These are phyloP conservation scores for Lasiosphaeria miniovina DNA, from an alignment of 495 filamentous ascomycete species.

Conservation along the genomic window DNA sequence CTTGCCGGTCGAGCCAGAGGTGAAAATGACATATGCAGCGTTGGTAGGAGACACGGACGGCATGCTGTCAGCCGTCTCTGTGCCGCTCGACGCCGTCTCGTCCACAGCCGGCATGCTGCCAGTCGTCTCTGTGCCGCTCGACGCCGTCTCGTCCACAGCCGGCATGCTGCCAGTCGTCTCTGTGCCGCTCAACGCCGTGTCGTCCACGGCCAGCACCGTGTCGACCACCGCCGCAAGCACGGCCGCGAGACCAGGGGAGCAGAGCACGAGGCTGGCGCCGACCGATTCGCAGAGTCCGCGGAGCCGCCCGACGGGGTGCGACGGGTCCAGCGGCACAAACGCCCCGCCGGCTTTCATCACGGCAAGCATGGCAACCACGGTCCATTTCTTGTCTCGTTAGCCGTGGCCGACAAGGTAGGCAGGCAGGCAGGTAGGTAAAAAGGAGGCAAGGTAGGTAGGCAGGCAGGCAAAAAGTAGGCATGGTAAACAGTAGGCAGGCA, in stretches of 20 bases:
- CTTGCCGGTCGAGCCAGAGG: constrained; percentile 58
- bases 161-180: background rate
- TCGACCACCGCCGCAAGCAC: constrained; percentile 6
- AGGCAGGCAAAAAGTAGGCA: too few species aligned
- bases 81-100: background rate
- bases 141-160: background rate
- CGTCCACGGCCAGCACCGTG: constrained; percentile 17
- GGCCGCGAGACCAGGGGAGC: constrained; percentile 15
- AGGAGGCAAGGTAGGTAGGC: too few species aligned
- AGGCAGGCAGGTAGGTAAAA: too few species aligned
- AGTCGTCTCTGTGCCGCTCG: background rate
- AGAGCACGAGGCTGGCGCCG: constrained; percentile 36
- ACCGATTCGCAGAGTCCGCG: constrained; percentile 41
- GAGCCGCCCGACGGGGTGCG: constrained; percentile 50
- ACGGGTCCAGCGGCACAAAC: constrained; percentile 55
- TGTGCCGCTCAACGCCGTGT: background rate
- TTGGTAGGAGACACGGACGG: constrained; percentile 12
- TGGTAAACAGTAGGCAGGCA: too few species aligned
- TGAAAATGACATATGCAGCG: constrained; percentile 53
- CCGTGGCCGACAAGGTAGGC: too few species aligned
- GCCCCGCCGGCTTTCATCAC: constrained; percentile 57
- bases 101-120: constrained; percentile 1
- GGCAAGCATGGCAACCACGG: constrained; percentile 53
- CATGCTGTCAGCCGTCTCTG: background rate
- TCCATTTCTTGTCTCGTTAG: constrained; percentile 33